Conservation (phyloP, 2,329 filamentous ascomycete species). For the Volutella citrinella region DNA sequence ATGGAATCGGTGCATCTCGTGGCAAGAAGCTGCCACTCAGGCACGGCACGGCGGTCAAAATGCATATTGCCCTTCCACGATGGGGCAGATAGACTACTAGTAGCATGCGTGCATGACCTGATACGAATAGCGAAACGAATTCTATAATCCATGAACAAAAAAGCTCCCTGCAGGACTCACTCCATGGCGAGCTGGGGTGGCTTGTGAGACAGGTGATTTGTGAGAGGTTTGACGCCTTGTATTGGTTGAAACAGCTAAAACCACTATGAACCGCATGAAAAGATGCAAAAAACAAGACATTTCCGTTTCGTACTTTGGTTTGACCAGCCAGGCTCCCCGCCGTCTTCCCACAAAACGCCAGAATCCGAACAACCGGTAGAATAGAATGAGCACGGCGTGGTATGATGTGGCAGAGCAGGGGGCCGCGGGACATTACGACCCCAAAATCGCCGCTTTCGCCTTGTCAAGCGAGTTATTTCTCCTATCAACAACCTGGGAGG, state of each 20-base stretch:
- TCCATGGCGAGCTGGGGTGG: too few species aligned
- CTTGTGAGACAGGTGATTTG: too few species aligned
- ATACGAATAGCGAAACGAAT: constrained; percentile 19
- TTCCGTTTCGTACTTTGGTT: constrained; percentile 16
- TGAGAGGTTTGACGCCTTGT: too few species aligned
- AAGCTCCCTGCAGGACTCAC: too few species aligned
- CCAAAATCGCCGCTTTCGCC: too few species aligned
- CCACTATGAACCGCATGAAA: not conserved
- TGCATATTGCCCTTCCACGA: too few species aligned
- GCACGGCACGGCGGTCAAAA: too few species aligned
- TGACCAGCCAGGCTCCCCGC: constrained; percentile 12
- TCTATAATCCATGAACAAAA: too few species aligned
- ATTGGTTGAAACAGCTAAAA: not conserved
- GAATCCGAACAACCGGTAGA: constrained; percentile 20
- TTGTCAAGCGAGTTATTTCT: not conserved
- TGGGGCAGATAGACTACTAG: constrained; percentile 13
- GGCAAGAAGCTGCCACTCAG: too few species aligned
- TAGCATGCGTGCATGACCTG: constrained; percentile 13
- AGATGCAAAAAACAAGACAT: constrained; percentile 13
- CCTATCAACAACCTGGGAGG: not conserved
- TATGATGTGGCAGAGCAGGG: constrained; percentile 4
- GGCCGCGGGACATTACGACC: too few species aligned
- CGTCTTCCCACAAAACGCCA: constrained; percentile 24
- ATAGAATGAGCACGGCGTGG: constrained; percentile 9
- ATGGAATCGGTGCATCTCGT: constrained; percentile 2